Conservation (phyloP, 768 basidiomycete genomes). For the Termitomyces sp. region DNA sequence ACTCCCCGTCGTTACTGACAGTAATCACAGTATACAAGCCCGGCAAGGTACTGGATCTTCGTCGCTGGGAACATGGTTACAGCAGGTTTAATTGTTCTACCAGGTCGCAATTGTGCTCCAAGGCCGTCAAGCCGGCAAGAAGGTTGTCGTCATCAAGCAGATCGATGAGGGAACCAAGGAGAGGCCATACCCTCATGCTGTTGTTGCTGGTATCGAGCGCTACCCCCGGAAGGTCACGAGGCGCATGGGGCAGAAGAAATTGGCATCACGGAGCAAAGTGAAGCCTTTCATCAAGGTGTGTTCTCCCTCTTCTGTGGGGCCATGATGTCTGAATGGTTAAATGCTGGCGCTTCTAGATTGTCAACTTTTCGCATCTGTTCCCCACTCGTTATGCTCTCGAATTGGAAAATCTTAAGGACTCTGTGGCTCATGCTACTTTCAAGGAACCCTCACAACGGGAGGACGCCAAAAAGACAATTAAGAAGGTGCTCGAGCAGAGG, state of each 20-base stretch:
- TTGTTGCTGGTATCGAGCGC: conserved; percentile 97
- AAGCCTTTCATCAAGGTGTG: conserved; percentile 99
- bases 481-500: conserved; percentile 95
- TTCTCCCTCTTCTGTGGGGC: conserved; percentile 7
- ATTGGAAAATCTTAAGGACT: conserved; percentile 90
- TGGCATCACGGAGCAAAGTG: conserved; percentile 90
- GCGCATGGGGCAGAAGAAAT: conserved; percentile 95
- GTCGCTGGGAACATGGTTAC: neutral
- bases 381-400: conserved; percentile 98
- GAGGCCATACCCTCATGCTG: conserved; percentile 94
- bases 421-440: conserved; percentile 85
- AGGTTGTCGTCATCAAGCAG: conserved; percentile 99
- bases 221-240: conserved; percentile 98
- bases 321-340: neutral
- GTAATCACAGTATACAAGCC: conserved; percentile 78
- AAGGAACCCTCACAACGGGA: conserved; percentile 96
- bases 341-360: conserved; percentile 41
- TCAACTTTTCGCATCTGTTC: conserved; percentile 99
- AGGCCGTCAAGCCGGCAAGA: conserved; percentile 99
- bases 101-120: conserved; percentile 96
- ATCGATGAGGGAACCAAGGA: conserved; percentile 96
- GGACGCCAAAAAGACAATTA: conserved; percentile 92
- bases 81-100: conserved; percentile 3
- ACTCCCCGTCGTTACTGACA: conserved; percentile 12
- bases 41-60: conserved; percentile 66